Evolutionary conservation across 352 stramenopile species (phyloP), one percentile per base, ranked within the genome.

Genomic region (Pythium aristosporum): DNA sequence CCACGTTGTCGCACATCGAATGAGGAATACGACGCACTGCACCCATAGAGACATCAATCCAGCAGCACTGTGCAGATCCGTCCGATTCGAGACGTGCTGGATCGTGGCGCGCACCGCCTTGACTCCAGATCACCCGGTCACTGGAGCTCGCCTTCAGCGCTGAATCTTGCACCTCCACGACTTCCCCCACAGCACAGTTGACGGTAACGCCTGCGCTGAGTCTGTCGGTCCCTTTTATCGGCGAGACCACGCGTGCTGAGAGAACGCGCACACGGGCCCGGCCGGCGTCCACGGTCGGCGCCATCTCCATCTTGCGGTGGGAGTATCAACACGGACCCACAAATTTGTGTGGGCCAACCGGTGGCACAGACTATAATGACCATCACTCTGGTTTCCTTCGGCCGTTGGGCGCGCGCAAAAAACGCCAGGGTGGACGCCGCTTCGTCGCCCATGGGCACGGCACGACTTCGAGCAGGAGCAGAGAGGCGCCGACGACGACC

Each of bases 321-420:
- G 1, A 30, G 25, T n/a, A n/a, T n/a, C n/a, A n/a, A n/a, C n/a
- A n/a, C n/a, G n/a, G n/a, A n/a, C n/a, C n/a, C n/a, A n/a, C n/a
- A n/a, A 28, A 8, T 28, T 41, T 23, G 16, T 49, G 43, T 5
- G 6, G 4, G 9, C 4, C 28, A 5, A 12, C 6, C 28, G 9
- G 9, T 30, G 25, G 25, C 25, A 30, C 25, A 30, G 3, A 48
- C 50, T 52, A 30, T 25, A 49, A 59, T 34, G 61, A 68, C 61
- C 61, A 68, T 68, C 61, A 68, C 54, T 68, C 61, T 21, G 32
- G 25, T 57, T 68, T 43, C 51, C 32, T 20, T 48, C 1, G 25
- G 25, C 25, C 25, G 25, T 30, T 30, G 25, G 25, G 25, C 25
- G 25, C 25, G 25, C 25, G 25, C 25, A 21, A 21, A 25, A 37